A percentile compares a stretch with the other conserved stretches of the same genome.
These are phyloP conservation scores for Senna siamea DNA, from an alignment of 306 rosid species.

Conservation along the genomic window DNA sequence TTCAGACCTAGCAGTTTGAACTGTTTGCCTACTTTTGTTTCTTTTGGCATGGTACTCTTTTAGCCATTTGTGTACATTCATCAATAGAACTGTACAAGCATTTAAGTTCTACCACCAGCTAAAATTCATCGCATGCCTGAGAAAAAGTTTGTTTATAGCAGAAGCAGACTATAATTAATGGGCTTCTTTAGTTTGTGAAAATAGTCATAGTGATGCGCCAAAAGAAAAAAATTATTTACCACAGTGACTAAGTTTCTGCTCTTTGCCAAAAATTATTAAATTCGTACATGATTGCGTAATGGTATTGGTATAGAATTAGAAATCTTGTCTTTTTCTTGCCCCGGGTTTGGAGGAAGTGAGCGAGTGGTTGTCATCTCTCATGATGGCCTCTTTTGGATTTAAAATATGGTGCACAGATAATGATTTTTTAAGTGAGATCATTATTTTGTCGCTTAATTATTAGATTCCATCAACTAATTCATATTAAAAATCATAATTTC, in stretches of 20 bases:
- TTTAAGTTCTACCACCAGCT: not conserved
- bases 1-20: conserved; percentile 9
- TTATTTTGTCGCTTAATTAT: conserved; percentile 21
- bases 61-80: conserved; percentile 13
- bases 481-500: not conserved
- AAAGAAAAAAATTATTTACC: too few species aligned
- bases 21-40: not conserved
- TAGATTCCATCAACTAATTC: conserved; percentile 20
- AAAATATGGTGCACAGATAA: not conserved
- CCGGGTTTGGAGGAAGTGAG: not conserved
- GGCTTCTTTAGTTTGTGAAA: not conserved
- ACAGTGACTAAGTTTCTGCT: not conserved
- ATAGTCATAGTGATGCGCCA: too few species aligned
- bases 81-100: conserved; percentile 12
- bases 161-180: not conserved
- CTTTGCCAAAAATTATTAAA: not conserved
- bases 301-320: not conserved
- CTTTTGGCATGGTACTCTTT: not conserved
- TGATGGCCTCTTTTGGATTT: not conserved
- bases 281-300: not conserved
- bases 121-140: not conserved
- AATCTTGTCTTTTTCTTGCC: not conserved
- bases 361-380: conserved; percentile 6
- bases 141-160: not conserved
- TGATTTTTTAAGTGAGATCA: not conserved